These are phyloP conservation scores for Clarireedia paspali DNA, from an alignment of 2,329 filamentous ascomycete species.

Conservation along the genomic window DNA sequence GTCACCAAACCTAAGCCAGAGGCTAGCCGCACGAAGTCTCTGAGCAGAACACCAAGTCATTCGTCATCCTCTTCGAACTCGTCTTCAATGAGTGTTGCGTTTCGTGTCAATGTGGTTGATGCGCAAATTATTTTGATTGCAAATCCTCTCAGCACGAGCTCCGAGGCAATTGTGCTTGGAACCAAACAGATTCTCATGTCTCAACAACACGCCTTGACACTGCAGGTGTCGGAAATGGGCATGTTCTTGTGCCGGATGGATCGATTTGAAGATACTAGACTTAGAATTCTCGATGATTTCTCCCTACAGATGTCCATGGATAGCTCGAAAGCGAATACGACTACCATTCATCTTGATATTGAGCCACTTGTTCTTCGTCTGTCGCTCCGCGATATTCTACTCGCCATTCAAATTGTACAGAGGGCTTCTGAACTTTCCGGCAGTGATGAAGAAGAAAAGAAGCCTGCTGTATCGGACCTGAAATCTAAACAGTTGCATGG, in stretches of 20 bases:
- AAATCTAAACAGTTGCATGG: conserved; percentile 46
- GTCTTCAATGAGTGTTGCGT: conserved; percentile 66
- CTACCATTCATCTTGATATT: conserved; percentile 77
- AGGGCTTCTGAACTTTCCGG: conserved; percentile 81
- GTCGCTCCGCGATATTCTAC: conserved; percentile 87
- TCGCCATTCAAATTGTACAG: conserved; percentile 86
- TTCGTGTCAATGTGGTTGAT: conserved; percentile 89
- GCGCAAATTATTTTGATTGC: conserved; percentile 95
- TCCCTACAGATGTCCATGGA: conserved; percentile 87
- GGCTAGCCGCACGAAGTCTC: conserved; percentile 14
- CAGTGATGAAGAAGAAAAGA: conserved; percentile 40
- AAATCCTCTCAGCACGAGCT: conserved; percentile 81
- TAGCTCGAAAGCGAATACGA: conserved; percentile 51
- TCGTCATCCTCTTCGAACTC: conserved; percentile 25
- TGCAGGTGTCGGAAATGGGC: conserved; percentile 88
- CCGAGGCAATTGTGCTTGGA: conserved; percentile 90
- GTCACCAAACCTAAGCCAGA: conserved; percentile 7
- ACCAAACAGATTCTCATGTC: conserved; percentile 91
- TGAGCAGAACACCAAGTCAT: conserved; percentile 21
- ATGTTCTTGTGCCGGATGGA: conserved; percentile 99
- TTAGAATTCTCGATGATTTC: conserved; percentile 95
- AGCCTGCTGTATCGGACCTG: conserved; percentile 36
- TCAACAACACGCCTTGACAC: conserved; percentile 85
- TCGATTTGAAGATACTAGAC: conserved; percentile 79
- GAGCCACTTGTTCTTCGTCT: conserved; percentile 87